A percentile compares a stretch with the other conserved stretches of the same genome.
phyloP scores from a whole-genome alignment of 2,329 filamentous ascomycete species.

The Aspergillus hortae region DNA sequence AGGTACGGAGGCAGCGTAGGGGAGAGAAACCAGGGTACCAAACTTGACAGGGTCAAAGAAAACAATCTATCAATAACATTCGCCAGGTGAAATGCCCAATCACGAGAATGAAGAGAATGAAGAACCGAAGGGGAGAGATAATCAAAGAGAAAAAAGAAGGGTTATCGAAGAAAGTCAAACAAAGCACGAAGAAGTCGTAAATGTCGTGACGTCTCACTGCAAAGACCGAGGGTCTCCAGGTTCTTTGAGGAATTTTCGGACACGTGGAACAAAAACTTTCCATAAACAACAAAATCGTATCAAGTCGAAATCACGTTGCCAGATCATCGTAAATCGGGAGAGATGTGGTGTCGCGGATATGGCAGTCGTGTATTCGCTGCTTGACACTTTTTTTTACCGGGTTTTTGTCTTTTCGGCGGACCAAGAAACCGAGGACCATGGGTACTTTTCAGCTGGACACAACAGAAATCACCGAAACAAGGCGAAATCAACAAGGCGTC shows the following conservation, averaged over 20 bases:
- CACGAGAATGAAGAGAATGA: conserved; percentile 27
- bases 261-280: conserved; percentile 14
- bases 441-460: conserved; percentile 30
- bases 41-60: conserved; percentile 26
- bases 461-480: conserved; percentile 31
- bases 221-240: conserved; percentile 16
- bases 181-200: conserved; percentile 36
- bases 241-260: conserved; percentile 11
- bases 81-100: conserved; percentile 36
- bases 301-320: conserved; percentile 7
- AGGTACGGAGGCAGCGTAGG: conserved; percentile 13
- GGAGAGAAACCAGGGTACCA: conserved; percentile 28
- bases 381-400: conserved; percentile 28
- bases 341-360: conserved; percentile 13
- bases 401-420: conserved; percentile 28
- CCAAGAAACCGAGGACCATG: conserved; percentile 26
- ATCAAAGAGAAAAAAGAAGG: conserved; percentile 4
- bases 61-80: conserved; percentile 38
- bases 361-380: conserved; percentile 23
- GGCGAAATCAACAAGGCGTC: conserved; percentile 23
- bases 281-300: conserved; percentile 15
- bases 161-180: conserved; percentile 17
- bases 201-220: conserved; percentile 33
- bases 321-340: conserved; percentile 13
- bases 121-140: conserved; percentile 22